Percentiles rank a stretch among this genome's conserved stretches.
phyloP scores from a whole-genome alignment of 2,329 filamentous ascomycete species.

The Hortaea werneckii region DNA sequence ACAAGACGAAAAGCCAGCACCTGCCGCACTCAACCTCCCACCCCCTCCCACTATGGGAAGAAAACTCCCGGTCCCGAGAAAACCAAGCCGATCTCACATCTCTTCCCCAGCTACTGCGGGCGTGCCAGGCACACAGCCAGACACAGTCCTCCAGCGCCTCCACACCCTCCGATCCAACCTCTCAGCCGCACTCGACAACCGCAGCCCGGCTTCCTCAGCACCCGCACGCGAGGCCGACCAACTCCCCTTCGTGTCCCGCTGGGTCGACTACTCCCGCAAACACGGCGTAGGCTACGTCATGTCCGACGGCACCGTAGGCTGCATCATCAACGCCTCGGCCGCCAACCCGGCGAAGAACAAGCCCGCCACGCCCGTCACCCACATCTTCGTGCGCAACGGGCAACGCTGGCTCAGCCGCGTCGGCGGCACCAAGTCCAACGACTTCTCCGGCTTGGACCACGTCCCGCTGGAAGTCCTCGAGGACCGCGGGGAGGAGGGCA shows the following conservation, averaged over 20 bases:
- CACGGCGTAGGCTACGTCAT: constrained; percentile 77
- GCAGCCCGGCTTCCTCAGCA: constrained; percentile 27
- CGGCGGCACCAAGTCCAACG: constrained; percentile 29
- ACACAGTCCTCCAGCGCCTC: constrained; percentile 35
- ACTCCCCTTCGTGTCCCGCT: constrained; percentile 56
- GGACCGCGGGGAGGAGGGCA: constrained; percentile 54
- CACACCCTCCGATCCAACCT: constrained; percentile 38
- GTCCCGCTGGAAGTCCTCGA: constrained; percentile 61
- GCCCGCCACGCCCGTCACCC: constrained; percentile 51
- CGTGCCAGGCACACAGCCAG: constrained; percentile 33
- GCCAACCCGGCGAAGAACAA: constrained; percentile 9
- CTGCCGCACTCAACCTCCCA: constrained; percentile 1
- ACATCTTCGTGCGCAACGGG: constrained; percentile 60
- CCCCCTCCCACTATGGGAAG: constrained; percentile 16
- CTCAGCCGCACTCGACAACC: constrained; percentile 29
- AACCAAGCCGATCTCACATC: constrained; percentile 12
- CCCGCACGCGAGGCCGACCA: constrained; percentile 35
- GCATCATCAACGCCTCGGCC: constrained; percentile 41
- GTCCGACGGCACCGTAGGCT: constrained; percentile 71
- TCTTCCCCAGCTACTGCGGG: background rate
- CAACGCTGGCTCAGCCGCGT: constrained; percentile 52
- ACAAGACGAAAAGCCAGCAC: constrained; percentile 15
- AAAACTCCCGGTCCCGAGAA: constrained; percentile 18
- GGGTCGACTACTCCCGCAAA: constrained; percentile 84
- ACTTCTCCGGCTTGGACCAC: constrained; percentile 47